A percentile compares a stretch with the other conserved stretches of the same genome.
These are phyloP conservation scores for Lipomyces sp. DNA, from an alignment of 805 yeast genomes.

Conservation along the genomic window DNA sequence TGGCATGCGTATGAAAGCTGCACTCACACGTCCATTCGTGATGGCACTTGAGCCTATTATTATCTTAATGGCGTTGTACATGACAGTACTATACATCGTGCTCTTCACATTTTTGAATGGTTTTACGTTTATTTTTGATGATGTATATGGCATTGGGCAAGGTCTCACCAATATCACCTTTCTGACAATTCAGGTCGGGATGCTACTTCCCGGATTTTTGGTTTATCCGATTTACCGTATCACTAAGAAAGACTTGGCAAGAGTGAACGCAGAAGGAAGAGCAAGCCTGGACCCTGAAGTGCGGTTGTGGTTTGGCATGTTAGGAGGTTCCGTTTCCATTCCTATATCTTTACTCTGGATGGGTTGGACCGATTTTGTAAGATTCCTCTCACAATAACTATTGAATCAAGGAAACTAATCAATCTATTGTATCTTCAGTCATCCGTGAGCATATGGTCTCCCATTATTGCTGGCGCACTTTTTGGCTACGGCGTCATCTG, in stretches of 20 bases:
- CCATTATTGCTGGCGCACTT: constrained; percentile 60
- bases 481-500: constrained; percentile 42
- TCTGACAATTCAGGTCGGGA: constrained; percentile 19
- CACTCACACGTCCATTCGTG: constrained; percentile 53
- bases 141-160: constrained; percentile 45
- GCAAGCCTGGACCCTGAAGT: constrained; percentile 44
- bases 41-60: constrained; percentile 57
- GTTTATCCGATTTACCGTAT: constrained; percentile 15
- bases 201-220: constrained; percentile 9
- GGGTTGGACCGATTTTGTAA: constrained; percentile 50
- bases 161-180: constrained; percentile 20
- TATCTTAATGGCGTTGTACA: constrained; percentile 51
- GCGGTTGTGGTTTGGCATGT: constrained; percentile 49
- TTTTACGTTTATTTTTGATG: constrained; percentile 52
- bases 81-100: constrained; percentile 55
- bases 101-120: constrained; percentile 59
- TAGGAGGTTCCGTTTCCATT: constrained; percentile 48
- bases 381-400: constrained; percentile 40
- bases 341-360: constrained; percentile 51
- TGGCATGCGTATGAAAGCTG: constrained; percentile 42
- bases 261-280: constrained; percentile 14
- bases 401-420: no score
- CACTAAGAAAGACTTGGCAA: constrained; percentile 9
- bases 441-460: constrained; percentile 25
- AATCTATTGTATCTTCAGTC: constrained; percentile 11